These are phyloP conservation scores for Cutaneotrichosporon curvatum DNA, from an alignment of 1,284 basidiomycete species.

Conservation along the genomic window DNA sequence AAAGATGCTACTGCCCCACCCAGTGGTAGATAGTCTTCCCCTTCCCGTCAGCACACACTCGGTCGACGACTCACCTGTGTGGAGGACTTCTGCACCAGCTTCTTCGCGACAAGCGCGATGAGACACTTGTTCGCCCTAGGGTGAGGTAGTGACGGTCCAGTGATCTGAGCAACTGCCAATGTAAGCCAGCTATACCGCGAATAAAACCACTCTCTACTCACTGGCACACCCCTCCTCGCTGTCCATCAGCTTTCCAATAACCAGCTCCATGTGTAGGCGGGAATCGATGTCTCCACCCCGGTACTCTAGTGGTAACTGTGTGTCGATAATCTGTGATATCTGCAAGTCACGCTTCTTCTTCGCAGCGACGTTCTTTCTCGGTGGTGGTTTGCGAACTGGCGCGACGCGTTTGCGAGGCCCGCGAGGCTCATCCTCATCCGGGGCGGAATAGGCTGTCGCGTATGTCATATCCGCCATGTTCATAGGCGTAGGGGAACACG, in stretches of 20 bases:
- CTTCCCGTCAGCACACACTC: neutral
- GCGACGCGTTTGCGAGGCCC: too few species aligned
- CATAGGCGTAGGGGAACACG: neutral
- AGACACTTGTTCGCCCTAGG: conserved; percentile 87
- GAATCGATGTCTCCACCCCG: conserved; percentile 57
- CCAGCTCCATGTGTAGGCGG: conserved; percentile 66
- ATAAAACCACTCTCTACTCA: conserved; percentile 5
- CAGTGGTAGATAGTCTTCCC: conserved; percentile 13
- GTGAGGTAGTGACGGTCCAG: conserved; percentile 73
- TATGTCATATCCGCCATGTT: conserved; percentile 34
- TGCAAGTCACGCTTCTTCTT: conserved; percentile 64
- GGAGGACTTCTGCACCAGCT: conserved; percentile 63
- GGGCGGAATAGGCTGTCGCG: conserved; percentile 32
- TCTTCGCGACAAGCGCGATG: conserved; percentile 80
- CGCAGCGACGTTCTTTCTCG: conserved; percentile 49
- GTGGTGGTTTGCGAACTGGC: too few species aligned
- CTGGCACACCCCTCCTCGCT: conserved; percentile 29
- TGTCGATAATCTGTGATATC: conserved; percentile 67
- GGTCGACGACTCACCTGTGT: conserved; percentile 41
- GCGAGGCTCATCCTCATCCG: neutral
- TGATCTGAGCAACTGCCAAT: conserved; percentile 63
- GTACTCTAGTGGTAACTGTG: conserved; percentile 74
- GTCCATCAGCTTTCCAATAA: conserved; percentile 47
- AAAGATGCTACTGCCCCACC: neutral
- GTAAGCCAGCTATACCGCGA: neutral